A percentile compares a stretch with the other conserved stretches of the same genome.
phyloP scores from a whole-genome alignment of 345 rosid species.

The Eucalyptus sp. region DNA sequence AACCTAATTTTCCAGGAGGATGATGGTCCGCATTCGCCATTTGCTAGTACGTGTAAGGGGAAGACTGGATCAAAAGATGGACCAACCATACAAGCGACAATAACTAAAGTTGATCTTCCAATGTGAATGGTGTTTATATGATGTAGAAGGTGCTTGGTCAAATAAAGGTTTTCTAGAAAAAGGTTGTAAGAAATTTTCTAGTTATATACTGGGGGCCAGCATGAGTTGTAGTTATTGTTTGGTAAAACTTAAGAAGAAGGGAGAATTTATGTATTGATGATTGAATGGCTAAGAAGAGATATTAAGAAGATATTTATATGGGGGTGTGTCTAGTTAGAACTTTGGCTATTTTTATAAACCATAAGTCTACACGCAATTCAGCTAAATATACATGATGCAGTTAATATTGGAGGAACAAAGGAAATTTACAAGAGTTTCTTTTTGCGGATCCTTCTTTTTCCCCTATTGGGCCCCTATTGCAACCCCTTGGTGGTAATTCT shows the following conservation, averaged over 20 bases:
- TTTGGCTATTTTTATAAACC: too few relatives aligned
- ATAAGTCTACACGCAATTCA: too few relatives aligned
- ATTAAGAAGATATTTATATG: too few relatives aligned
- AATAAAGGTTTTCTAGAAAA: not conserved
- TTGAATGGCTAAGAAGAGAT: too few relatives aligned
- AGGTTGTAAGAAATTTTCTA: not conserved
- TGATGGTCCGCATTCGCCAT: not conserved
- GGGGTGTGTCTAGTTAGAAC: not conserved
- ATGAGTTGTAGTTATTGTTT: not conserved
- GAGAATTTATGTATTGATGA: too few relatives aligned
- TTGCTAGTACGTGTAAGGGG: not conserved
- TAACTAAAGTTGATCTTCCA: not conserved
- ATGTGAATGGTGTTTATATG: not conserved
- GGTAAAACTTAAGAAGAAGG: not conserved
- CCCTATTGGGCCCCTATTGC: not conserved
- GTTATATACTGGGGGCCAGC: not conserved
- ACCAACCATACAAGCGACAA: not conserved
- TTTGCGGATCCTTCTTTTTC: too few relatives aligned
- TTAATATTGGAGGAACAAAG: too few relatives aligned
- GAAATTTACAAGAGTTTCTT: too few relatives aligned
- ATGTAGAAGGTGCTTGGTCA: not conserved
- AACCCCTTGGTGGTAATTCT: not conserved
- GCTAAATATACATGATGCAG: too few relatives aligned
- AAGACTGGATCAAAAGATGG: not conserved
- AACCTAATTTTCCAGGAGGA: not conserved